Evolutionary conservation across 805 yeast genomes (phyloP).

Genomic region (Saturnispora mendoncae): DNA sequence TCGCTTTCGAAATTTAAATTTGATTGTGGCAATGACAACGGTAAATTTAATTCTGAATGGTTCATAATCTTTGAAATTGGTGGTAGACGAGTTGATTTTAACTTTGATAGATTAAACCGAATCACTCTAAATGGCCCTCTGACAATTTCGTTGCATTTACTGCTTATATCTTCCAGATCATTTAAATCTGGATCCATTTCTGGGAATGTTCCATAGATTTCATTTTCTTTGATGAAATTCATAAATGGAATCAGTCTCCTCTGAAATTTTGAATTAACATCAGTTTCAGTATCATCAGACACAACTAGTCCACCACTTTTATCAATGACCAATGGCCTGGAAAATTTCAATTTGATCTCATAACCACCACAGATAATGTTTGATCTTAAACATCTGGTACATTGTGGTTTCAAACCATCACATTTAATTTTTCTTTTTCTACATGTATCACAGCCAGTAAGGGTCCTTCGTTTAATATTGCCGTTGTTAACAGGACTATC

Average conservation of each 20-base stretch:
- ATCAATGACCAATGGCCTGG: slow-evolving; percentile 31
- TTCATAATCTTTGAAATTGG: slow-evolving; percentile 1
- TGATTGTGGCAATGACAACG: too few species aligned
- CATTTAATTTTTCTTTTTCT: slow-evolving; percentile 37
- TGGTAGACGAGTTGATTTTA: background rate
- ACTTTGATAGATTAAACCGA: background rate
- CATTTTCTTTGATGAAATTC: slow-evolving; percentile 27
- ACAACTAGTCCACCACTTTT: slow-evolving; percentile 18
- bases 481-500: background rate
- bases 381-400: slow-evolving; percentile 39
- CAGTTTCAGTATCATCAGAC: slow-evolving; percentile 8
- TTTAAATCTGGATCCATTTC: slow-evolving; percentile 34
- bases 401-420: slow-evolving; percentile 38
- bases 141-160: slow-evolving; percentile 22
- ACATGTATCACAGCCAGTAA: slow-evolving; percentile 51
- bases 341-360: slow-evolving; percentile 40
- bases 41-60: too few species aligned
- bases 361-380: slow-evolving; percentile 41
- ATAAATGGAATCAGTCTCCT: slow-evolving; percentile 39
- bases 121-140: slow-evolving; percentile 26
- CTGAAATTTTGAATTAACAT: slow-evolving; percentile 14
- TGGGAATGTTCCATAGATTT: slow-evolving; percentile 31
- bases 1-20: too few species aligned
- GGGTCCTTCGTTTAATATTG: slow-evolving; percentile 23
- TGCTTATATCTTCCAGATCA: slow-evolving; percentile 11